Percentiles rank a stretch among this genome's conserved stretches.
Evolutionary conservation across 2,329 filamentous ascomycete genomes (phyloP).

Genomic region (Chrysosporium keratinophilum): DNA sequence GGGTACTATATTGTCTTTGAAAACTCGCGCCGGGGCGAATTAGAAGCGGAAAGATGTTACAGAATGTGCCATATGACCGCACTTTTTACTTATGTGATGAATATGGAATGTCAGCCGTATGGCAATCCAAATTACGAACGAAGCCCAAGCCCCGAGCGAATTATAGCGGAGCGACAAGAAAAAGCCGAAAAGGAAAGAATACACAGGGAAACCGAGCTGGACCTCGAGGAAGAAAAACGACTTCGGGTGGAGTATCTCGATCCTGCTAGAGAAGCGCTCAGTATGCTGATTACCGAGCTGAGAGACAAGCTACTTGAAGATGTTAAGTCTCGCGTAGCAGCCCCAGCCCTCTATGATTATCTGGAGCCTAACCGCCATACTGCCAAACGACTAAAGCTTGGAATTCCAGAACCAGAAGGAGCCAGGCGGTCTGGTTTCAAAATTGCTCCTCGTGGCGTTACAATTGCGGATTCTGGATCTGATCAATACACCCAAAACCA

Average conservation of each 20-base stretch:
- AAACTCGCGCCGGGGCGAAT: constrained; percentile 62
- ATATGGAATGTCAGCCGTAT: constrained; percentile 70
- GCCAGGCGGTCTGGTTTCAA: constrained; percentile 46
- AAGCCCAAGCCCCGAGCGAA: constrained; percentile 37
- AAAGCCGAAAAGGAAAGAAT: constrained; percentile 57
- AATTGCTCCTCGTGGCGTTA: constrained; percentile 45
- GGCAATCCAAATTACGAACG: constrained; percentile 54
- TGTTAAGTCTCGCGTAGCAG: constrained; percentile 77
- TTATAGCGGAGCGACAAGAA: constrained; percentile 42
- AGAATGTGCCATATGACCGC: constrained; percentile 66
- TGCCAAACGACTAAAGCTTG: constrained; percentile 67
- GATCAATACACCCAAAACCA: constrained; percentile 39
- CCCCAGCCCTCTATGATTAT: constrained; percentile 66
- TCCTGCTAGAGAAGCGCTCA: constrained; percentile 73
- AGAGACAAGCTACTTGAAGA: constrained; percentile 79
- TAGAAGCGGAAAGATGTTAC: constrained; percentile 72
- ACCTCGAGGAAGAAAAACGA: constrained; percentile 81
- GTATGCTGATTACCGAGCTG: constrained; percentile 68
- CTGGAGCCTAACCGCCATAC: constrained; percentile 72
- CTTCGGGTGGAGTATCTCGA: constrained; percentile 80
- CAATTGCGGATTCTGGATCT: constrained; percentile 50
- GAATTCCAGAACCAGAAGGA: constrained; percentile 60
- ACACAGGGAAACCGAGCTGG: constrained; percentile 64
- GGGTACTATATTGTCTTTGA: constrained; percentile 92
- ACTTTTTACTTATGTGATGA: constrained; percentile 87